These are phyloP conservation scores for Byssothecium circinans DNA, from an alignment of 2,329 filamentous ascomycete species.

Conservation along the genomic window DNA sequence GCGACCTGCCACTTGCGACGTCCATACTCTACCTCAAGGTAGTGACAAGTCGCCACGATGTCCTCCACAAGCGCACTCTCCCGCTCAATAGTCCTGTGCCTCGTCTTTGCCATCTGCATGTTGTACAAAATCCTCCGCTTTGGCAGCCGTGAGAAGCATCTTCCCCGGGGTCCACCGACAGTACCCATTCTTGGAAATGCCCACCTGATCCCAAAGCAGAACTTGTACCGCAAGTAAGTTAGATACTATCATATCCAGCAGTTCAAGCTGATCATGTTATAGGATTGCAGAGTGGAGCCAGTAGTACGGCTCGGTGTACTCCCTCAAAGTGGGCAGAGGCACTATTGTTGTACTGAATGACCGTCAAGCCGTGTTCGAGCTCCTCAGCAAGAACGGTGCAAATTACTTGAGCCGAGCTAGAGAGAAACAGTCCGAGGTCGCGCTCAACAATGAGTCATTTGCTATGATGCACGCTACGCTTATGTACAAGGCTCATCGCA, in stretches of 20 bases:
- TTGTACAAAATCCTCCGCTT: slow-evolving; percentile 23
- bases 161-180: slow-evolving; percentile 32
- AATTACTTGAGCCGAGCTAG: slow-evolving; percentile 14
- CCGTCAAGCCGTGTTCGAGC: slow-evolving; percentile 15
- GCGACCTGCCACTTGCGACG: too few species aligned
- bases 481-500: slow-evolving; percentile 23
- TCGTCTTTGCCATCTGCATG: too few species aligned
- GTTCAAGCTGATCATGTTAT: not conserved
- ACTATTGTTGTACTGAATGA: slow-evolving; percentile 22
- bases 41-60: too few species aligned
- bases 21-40: too few species aligned
- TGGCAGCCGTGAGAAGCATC: slow-evolving; percentile 25
- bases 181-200: slow-evolving; percentile 30
- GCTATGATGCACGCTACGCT: slow-evolving; percentile 18
- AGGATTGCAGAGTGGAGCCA: slow-evolving; percentile 22
- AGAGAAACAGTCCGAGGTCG: slow-evolving; percentile 10
- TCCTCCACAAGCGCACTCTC: too few species aligned
- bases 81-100: too few species aligned
- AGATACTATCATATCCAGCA: too few species aligned
- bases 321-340: slow-evolving; percentile 20
- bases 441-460: slow-evolving; percentile 19
- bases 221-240: not conserved
- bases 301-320: slow-evolving; percentile 19
- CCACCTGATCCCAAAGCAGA: slow-evolving; percentile 7
- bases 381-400: slow-evolving; percentile 20